phyloP scores from a whole-genome alignment of 139 green algal species.

The Desmodesmus armatus region DNA sequence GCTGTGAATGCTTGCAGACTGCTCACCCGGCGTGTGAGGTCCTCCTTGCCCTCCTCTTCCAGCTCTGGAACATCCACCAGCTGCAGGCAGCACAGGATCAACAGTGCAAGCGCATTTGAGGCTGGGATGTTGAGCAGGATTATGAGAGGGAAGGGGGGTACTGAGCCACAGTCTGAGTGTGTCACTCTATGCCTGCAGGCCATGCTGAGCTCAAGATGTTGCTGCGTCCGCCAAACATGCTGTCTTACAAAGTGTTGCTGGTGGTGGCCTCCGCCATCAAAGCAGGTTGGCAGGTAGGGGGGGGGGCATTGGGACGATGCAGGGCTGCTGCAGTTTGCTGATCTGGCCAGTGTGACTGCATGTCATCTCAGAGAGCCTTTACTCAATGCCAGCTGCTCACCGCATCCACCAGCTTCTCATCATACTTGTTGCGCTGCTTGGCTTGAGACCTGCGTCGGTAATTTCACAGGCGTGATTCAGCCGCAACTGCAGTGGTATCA shows the following conservation, averaged over 20 bases:
- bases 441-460: background rate
- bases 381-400: too few relatives aligned
- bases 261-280: too few relatives aligned
- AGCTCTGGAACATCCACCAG: constrained; percentile 59
- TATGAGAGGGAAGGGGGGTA: background rate
- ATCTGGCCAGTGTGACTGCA: too few relatives aligned
- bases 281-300: background rate
- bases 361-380: too few relatives aligned
- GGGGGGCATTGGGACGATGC: background rate
- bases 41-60: constrained; percentile 68
- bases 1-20: background rate
- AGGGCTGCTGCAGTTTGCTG: background rate
- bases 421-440: constrained; percentile 37
- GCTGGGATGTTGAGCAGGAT: background rate
- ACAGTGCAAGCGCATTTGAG: background rate
- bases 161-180: background rate
- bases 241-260: too few relatives aligned
- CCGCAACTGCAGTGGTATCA: background rate
- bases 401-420: constrained; percentile 32
- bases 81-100: constrained; percentile 16
- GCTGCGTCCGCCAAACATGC: too few relatives aligned
- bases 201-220: too few relatives aligned
- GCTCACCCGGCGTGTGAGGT: constrained; percentile 60
- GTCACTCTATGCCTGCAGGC: too few relatives aligned
- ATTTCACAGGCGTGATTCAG: background rate